Base-by-base conservation (phyloP, 495 filamentous ascomycete genomes). In the Penicillium pancosmium region DNA sequence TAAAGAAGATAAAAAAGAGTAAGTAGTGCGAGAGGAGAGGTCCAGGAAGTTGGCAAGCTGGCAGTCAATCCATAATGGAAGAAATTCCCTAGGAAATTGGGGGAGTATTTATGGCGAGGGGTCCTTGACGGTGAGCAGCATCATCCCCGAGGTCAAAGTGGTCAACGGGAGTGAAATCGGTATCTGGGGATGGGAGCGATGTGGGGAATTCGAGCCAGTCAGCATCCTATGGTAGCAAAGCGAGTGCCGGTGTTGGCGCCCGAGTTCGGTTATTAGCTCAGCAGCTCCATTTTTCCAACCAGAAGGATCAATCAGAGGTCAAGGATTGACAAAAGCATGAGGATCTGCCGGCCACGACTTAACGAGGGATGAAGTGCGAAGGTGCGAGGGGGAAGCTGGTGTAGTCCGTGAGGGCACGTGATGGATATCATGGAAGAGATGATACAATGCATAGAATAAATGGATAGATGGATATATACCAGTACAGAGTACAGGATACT, bases 121-220 rank as follows among this genome's bases (percentile, higher is more conserved):
- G 31, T 53, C 27, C 27, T 58, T 38, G 21, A 23, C 16, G 27
- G 50, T 21, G n/a, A 40, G 25, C 19, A 57, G 19, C 18, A 48
- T 35, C 43, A 62, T 69, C 67, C 71, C 73, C 73, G 73, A 75
- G 73, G 73, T 68, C 65, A 67, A 59, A 49, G 34, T 25, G 34
- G 23, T 12, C 23, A 27, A 61, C 66, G 68, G 73, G 65, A 66
- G 50, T 61, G 61, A 65, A 46, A 62, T 66, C 70, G 69, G 73
- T 68, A 72, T 70, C 63, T 72, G 65, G 63, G 57, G 66, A 62
- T 49, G 55, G 18, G 35, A 52, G 35, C 41, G 25, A 15, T 46
- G 58, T 61, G 58, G 58, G 16, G 41, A 44, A 16, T 16, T 10
- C 41, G 5, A 61, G 31, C 52, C 47, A 41, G 46, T 27, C 19